Conservation (phyloP, 176 grass and related monocot species). For the Triticum turgidum region DNA sequence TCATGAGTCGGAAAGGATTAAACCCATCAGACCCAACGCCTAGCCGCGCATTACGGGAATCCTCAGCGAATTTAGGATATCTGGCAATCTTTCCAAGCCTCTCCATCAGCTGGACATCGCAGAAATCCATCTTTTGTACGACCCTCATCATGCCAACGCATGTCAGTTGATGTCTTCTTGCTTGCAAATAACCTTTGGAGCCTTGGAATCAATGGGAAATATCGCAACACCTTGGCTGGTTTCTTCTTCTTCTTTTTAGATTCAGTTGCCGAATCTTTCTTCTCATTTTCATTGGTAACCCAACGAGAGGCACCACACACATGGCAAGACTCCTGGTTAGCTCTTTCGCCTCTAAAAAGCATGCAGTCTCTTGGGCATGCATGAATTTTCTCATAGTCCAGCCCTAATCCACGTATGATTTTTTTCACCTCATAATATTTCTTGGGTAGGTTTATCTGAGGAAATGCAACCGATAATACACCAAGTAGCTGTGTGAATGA, state of each 20-base stretch:
- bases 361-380: constrained; percentile 30
- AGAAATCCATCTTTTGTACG: no score
- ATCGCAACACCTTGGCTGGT: constrained; percentile 31
- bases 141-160: no score
- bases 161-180: no score
- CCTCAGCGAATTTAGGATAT: no score
- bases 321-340: background rate
- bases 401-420: background rate
- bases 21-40: no score
- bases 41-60: no score
- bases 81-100: no score
- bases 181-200: constrained; percentile 26
- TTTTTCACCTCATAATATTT: constrained; percentile 25
- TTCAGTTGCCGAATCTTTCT: background rate
- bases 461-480: background rate
- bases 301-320: background rate
- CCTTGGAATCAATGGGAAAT: constrained; percentile 35
- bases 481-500: background rate
- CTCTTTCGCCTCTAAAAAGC: background rate
- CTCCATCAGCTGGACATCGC: no score
- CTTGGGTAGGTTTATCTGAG: background rate
- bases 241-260: background rate
- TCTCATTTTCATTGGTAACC: background rate
- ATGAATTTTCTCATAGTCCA: constrained; percentile 35
- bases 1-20: no score